phyloP scores from a whole-genome alignment of 768 basidiomycete genomes.

The Tulasnella calospora region DNA sequence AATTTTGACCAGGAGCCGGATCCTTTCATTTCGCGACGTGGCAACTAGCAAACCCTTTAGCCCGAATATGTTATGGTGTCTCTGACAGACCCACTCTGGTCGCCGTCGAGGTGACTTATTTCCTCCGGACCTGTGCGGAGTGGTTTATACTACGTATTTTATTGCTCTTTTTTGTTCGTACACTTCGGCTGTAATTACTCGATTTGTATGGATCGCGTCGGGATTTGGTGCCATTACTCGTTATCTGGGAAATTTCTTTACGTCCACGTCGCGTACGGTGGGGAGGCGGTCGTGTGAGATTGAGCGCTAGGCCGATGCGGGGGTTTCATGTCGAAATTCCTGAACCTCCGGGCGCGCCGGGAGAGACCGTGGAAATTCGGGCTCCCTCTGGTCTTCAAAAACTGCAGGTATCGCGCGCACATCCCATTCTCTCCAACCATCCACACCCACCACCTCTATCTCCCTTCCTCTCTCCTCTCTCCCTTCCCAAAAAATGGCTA shows the following conservation, averaged over 20 bases:
- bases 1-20: not conserved
- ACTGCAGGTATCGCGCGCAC: constrained; percentile 44
- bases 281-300: not conserved
- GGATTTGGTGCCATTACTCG: not conserved
- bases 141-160: constrained; percentile 7
- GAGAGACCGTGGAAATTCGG: constrained; percentile 4
- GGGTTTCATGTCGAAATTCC: constrained; percentile 37
- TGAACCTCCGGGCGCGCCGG: constrained; percentile 34
- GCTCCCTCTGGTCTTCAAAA: constrained; percentile 39
- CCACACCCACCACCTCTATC: constrained; percentile 46
- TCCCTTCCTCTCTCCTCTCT: constrained; percentile 28
- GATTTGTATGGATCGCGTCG: not conserved
- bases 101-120: not conserved
- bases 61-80: not conserved
- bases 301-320: constrained; percentile 23
- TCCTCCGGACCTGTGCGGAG: not conserved
- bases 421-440: constrained; percentile 41
- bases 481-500: constrained; percentile 63
- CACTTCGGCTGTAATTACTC: not conserved
- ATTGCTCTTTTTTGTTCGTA: constrained; percentile 10
- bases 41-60: not conserved
- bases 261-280: not conserved
- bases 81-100: not conserved
- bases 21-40: not conserved
- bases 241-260: not conserved